phyloP scores from a whole-genome alignment of 1,284 basidiomycete genomes.

The Leucoagaricus sp. region DNA sequence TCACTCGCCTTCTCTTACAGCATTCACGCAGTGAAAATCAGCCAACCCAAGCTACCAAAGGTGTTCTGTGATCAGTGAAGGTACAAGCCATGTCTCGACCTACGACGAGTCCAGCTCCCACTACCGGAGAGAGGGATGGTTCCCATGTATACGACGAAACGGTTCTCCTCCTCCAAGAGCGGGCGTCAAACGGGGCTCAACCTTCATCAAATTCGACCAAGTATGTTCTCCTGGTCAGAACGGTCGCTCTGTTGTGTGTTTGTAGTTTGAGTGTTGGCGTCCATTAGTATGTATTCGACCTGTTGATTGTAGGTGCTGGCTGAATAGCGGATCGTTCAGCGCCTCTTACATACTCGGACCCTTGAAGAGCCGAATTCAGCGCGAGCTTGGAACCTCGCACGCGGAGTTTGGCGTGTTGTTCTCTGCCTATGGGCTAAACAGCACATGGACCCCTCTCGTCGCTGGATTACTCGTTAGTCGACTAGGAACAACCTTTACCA shows the following conservation, averaged over 20 bases:
- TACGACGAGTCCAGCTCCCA: no score
- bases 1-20: no score
- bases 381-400: slow-evolving; percentile 76
- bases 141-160: no score
- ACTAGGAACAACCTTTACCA: slow-evolving; percentile 68
- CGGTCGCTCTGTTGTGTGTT: slow-evolving; percentile 69
- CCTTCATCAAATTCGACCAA: not conserved
- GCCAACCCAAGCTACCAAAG: no score
- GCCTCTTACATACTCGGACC: slow-evolving; percentile 74
- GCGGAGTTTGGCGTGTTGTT: slow-evolving; percentile 77
- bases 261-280: slow-evolving; percentile 75
- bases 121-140: no score
- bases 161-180: no score
- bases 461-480: slow-evolving; percentile 68
- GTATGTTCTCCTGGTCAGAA: slow-evolving; percentile 45
- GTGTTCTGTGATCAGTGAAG: no score
- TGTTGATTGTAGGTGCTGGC: no score
- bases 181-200: not conserved
- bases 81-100: no score
- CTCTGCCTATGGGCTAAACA: slow-evolving; percentile 74
- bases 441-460: slow-evolving; percentile 80
- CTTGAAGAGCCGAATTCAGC: slow-evolving; percentile 68
- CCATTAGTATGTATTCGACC: slow-evolving; percentile 60
- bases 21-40: no score
- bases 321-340: no score